Evolutionary conservation across 805 yeast genomes (phyloP).

Genomic region (Hemisphaericaspora nanyangensis): DNA sequence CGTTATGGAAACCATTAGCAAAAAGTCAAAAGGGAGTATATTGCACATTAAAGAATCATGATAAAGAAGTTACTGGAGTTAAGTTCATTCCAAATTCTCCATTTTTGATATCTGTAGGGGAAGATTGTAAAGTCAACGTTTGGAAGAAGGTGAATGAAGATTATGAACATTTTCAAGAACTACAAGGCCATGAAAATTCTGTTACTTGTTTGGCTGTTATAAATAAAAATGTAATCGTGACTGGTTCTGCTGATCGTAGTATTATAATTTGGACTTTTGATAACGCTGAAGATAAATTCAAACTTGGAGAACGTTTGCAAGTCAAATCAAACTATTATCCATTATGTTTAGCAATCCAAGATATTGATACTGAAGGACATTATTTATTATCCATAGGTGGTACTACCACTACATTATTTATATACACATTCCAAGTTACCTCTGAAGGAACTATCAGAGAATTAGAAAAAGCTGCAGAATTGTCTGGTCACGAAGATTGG

Average conservation of each 20-base stretch:
- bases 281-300: conserved; percentile 13
- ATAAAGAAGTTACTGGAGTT: conserved; percentile 63
- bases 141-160: conserved; percentile 44
- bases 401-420: conserved; percentile 50
- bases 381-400: conserved; percentile 71
- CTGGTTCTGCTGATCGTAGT: conserved; percentile 65
- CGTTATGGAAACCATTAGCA: conserved; percentile 63
- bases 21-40: conserved; percentile 42
- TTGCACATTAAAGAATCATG: conserved; percentile 58
- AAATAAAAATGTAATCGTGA: conserved; percentile 38
- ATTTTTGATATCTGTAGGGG: conserved; percentile 57
- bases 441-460: conserved; percentile 2
- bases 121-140: conserved; percentile 58
- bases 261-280: conserved; percentile 49
- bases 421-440: conserved; percentile 43
- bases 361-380: conserved; percentile 25
- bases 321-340: conserved; percentile 47
- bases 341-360: conserved; percentile 29
- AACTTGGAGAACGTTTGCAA: conserved; percentile 24
- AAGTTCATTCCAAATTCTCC: conserved; percentile 43
- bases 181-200: conserved; percentile 44
- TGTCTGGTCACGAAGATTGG: conserved; percentile 98
- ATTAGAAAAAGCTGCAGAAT: conserved; percentile 43
- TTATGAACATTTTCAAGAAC: conserved; percentile 27
- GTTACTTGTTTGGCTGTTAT: conserved; percentile 51